Evolutionary conservation across 164 flowering plant genomes (phyloP).

Genomic region (Cinnamomum micranthum): DNA sequence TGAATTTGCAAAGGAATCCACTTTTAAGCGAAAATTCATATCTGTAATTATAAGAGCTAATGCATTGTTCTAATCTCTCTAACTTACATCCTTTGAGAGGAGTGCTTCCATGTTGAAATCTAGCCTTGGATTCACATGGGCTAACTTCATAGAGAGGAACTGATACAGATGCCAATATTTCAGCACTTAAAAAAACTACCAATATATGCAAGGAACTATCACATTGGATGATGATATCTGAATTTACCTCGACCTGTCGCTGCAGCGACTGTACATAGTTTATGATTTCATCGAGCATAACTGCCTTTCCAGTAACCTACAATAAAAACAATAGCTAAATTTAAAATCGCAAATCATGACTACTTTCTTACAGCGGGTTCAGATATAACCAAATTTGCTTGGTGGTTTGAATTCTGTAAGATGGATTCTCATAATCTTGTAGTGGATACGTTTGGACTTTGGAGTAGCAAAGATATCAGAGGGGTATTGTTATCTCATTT

Average conservation of each 20-base stretch:
- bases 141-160: conserved; percentile 83
- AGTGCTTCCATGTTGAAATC: conserved; percentile 55
- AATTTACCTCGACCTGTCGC: conserved; percentile 87
- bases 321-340: conserved; percentile 4
- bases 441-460: not conserved
- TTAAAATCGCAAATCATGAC: not conserved
- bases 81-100: conserved; percentile 60
- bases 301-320: conserved; percentile 94
- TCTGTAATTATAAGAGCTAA: not conserved
- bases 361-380: not conserved
- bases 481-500: not conserved
- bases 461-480: not conserved
- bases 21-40: not conserved
- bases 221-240: not conserved
- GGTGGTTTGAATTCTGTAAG: not conserved
- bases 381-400: not conserved
- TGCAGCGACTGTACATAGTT: conserved; percentile 98
- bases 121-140: conserved; percentile 63
- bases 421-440: not conserved
- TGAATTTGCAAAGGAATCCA: conserved; percentile 15
- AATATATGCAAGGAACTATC: not conserved
- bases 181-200: not conserved
- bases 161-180: conserved; percentile 19
- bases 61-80: not conserved
- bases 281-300: conserved; percentile 94